A percentile compares a stretch with the other conserved stretches of the same genome.
These are phyloP conservation scores for Amanita muscaria DNA, from an alignment of 768 basidiomycete genomes.

Conservation along the genomic window DNA sequence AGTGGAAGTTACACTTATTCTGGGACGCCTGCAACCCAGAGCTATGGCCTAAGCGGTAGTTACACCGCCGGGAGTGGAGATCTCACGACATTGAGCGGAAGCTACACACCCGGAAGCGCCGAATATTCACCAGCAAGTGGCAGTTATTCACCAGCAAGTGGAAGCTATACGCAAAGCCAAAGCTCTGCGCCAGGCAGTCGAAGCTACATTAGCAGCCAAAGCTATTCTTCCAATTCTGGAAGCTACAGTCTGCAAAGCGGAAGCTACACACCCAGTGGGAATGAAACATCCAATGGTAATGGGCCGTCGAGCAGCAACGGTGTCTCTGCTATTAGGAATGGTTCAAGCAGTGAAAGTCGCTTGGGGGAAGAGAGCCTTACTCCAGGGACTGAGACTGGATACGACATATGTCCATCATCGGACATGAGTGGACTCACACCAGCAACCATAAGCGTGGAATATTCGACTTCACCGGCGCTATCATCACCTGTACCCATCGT, in stretches of 20 bases:
- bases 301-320: conserved; percentile 6
- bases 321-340: conserved; percentile 1
- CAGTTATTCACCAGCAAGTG: conserved; percentile 20
- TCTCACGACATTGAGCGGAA: conserved; percentile 10
- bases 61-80: conserved; percentile 12
- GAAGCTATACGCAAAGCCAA: conserved; percentile 20
- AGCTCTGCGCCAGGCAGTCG: conserved; percentile 18
- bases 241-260: conserved; percentile 16
- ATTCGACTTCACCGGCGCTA: conserved; percentile 25
- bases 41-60: conserved; percentile 8
- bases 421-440: conserved; percentile 37
- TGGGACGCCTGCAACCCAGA: conserved; percentile 5
- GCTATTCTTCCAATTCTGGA: conserved; percentile 8
- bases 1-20: conserved; percentile 15
- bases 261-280: conserved; percentile 21
- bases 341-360: conserved; percentile 7
- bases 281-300: conserved; percentile 10
- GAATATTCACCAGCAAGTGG: conserved; percentile 5
- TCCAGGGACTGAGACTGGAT: conserved; percentile 33
- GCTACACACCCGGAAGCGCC: conserved; percentile 14
- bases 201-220: conserved; percentile 13
- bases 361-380: conserved; percentile 15
- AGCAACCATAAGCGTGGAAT: conserved; percentile 20
- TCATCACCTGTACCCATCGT: conserved; percentile 22
- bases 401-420: conserved; percentile 45